Conservation (phyloP, 2,329 filamentous ascomycete species). For the Fusarium citri region DNA sequence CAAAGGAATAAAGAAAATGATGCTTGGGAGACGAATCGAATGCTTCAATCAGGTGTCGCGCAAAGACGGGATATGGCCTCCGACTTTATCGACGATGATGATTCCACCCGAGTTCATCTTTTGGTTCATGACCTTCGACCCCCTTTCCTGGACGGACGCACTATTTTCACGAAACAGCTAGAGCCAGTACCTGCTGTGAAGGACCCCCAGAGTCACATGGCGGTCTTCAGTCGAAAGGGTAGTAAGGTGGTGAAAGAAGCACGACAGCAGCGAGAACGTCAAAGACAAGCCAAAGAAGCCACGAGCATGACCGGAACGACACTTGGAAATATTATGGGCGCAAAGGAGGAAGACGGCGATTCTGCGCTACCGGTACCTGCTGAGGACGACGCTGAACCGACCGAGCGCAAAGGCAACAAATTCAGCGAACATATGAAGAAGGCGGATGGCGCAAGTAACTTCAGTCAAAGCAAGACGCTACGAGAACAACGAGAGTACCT, state of each 20-base stretch:
- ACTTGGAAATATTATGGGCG: constrained; percentile 93
- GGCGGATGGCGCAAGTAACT: constrained; percentile 84
- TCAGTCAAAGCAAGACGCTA: constrained; percentile 91
- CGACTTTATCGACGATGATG: constrained; percentile 87
- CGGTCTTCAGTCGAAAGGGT: constrained; percentile 95
- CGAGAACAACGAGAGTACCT: constrained; percentile 92
- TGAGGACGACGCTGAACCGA: constrained; percentile 73
- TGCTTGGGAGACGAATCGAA: constrained; percentile 98
- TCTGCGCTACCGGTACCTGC: constrained; percentile 82
- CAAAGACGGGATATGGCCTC: constrained; percentile 84
- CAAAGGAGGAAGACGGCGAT: constrained; percentile 93
- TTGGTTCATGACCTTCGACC: constrained; percentile 93
- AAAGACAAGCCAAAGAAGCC: constrained; percentile 93
- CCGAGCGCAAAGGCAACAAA: constrained; percentile 68
- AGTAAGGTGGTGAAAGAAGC: constrained; percentile 93
- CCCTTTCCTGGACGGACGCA: constrained; percentile 93
- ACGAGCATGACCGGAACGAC: constrained; percentile 93
- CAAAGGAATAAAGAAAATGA: constrained; percentile 96
- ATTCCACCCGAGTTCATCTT: constrained; percentile 88
- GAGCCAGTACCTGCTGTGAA: constrained; percentile 93
- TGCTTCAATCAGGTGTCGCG: constrained; percentile 95
- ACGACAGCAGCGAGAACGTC: constrained; percentile 90
- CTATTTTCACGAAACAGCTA: constrained; percentile 95
- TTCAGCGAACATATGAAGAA: constrained; percentile 93
- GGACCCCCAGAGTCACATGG: constrained; percentile 98